These are phyloP conservation scores for Phylloporus scabripes DNA, from an alignment of 768 basidiomycete species.

Conservation along the genomic window DNA sequence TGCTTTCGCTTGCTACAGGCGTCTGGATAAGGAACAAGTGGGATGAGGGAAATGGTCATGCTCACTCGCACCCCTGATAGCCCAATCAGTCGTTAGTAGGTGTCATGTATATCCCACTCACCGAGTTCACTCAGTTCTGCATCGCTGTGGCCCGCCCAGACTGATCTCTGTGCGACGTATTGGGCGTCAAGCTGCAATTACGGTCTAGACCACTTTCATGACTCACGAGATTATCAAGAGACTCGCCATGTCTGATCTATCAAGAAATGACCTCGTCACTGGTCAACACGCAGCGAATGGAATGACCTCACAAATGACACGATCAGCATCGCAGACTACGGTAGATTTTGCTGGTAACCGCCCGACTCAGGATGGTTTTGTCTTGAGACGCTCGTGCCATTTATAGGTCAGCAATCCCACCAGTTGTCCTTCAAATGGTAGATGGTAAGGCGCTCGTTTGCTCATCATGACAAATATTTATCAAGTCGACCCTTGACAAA, in stretches of 20 bases:
- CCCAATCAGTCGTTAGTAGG: conserved; percentile 2
- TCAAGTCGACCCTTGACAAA: no score
- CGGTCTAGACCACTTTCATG: neutral
- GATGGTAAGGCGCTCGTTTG: neutral
- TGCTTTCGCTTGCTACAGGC: conserved; percentile 57
- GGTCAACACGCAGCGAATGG: neutral
- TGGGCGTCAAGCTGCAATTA: neutral
- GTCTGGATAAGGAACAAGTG: neutral
- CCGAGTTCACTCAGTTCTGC: conserved; percentile 72
- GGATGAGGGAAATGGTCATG: neutral
- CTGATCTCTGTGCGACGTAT: conserved; percentile 28
- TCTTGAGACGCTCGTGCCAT: neutral
- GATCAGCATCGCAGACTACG: conserved; percentile 14
- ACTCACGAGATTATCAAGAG: conserved; percentile 67
- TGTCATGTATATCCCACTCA: conserved; percentile 25
- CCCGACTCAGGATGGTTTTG: neutral
- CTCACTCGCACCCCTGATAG: conserved; percentile 50
- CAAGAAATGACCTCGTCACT: neutral
- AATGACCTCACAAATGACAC: conserved; percentile 22
- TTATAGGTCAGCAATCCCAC: no score
- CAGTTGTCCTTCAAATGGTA: neutral
- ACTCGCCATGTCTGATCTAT: conserved; percentile 74
- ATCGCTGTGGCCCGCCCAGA: conserved; percentile 78
- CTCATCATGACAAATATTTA: no score
- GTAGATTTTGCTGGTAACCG: neutral